Conservation (phyloP, 768 basidiomycete genomes). For the Termitomyces heimii region DNA sequence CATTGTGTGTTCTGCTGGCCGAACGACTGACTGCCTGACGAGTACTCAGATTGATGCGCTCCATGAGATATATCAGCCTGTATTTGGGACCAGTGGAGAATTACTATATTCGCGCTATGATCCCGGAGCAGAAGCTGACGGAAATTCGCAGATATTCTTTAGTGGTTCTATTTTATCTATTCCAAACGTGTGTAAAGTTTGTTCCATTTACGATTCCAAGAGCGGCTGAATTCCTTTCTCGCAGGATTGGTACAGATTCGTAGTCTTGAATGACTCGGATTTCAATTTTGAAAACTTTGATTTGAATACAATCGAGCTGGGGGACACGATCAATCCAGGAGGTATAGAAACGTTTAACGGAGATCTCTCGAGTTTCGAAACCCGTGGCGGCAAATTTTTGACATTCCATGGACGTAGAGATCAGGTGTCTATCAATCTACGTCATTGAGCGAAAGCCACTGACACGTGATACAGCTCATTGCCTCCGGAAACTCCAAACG, state of each 20-base stretch:
- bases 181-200: neutral
- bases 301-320: neutral
- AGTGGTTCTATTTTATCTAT: neutral
- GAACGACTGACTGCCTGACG: slow-evolving; percentile 1
- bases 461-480: neutral
- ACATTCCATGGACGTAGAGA: slow-evolving; percentile 13
- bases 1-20: neutral
- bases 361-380: slow-evolving; percentile 6
- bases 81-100: slow-evolving; percentile 1
- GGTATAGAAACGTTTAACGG: slow-evolving; percentile 6
- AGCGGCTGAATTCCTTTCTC: neutral
- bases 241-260: slow-evolving; percentile 9
- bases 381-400: slow-evolving; percentile 9
- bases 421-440: neutral
- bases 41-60: slow-evolving; percentile 3
- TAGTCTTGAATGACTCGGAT: slow-evolving; percentile 4
- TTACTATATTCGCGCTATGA: slow-evolving; percentile 7
- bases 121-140: slow-evolving; percentile 10
- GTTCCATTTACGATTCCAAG: neutral
- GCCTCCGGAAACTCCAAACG: slow-evolving; percentile 4
- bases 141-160: neutral
- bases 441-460: neutral
- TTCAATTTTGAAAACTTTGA: slow-evolving; percentile 5
- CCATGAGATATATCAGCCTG: slow-evolving; percentile 3
- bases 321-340: slow-evolving; percentile 2